Evolutionary conservation across 2,329 filamentous ascomycete species (phyloP).

Genomic region (Clarireedia monteithiana): DNA sequence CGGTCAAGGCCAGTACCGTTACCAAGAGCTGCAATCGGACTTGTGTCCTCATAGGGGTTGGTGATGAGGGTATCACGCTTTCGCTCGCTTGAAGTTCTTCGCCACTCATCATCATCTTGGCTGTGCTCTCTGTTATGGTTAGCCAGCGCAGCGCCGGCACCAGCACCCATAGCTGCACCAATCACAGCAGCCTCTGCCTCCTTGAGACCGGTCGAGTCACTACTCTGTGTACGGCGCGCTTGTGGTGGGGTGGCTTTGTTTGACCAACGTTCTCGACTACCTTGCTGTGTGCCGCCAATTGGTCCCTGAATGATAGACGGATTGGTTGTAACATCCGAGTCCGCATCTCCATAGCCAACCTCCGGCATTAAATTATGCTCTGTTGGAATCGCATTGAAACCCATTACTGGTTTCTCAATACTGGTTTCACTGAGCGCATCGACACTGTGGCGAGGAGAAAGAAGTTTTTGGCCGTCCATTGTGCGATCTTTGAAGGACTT

Average conservation of each 20-base stretch:
- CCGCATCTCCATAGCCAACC: constrained; percentile 55
- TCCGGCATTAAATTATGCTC: constrained; percentile 67
- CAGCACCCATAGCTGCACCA: constrained; percentile 46
- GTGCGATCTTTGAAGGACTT: constrained; percentile 61
- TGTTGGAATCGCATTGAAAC: constrained; percentile 62
- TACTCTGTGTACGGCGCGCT: constrained; percentile 11
- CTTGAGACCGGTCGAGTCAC: constrained; percentile 19
- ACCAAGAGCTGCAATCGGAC: constrained; percentile 44
- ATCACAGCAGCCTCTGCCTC: constrained; percentile 30
- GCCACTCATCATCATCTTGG: constrained; percentile 58
- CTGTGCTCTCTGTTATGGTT: constrained; percentile 46
- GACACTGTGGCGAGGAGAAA: constrained; percentile 49
- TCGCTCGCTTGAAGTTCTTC: constrained; percentile 51
- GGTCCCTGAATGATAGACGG: constrained; percentile 76
- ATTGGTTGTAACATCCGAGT: constrained; percentile 69
- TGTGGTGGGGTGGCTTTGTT: constrained; percentile 45
- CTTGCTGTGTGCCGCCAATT: constrained; percentile 38
- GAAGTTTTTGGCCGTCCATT: constrained; percentile 43
- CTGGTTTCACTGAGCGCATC: constrained; percentile 43
- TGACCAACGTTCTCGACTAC: constrained; percentile 41
- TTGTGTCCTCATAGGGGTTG: constrained; percentile 59
- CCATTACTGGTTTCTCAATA: constrained; percentile 46
- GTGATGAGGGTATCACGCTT: constrained; percentile 61
- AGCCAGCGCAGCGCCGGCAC: constrained; percentile 44
- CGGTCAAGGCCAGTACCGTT: constrained; percentile 29